Percentiles rank a stretch among this genome's conserved stretches.
These are phyloP conservation scores for Leccinum truebloodii DNA, from an alignment of 768 basidiomycete genomes.

Conservation along the genomic window DNA sequence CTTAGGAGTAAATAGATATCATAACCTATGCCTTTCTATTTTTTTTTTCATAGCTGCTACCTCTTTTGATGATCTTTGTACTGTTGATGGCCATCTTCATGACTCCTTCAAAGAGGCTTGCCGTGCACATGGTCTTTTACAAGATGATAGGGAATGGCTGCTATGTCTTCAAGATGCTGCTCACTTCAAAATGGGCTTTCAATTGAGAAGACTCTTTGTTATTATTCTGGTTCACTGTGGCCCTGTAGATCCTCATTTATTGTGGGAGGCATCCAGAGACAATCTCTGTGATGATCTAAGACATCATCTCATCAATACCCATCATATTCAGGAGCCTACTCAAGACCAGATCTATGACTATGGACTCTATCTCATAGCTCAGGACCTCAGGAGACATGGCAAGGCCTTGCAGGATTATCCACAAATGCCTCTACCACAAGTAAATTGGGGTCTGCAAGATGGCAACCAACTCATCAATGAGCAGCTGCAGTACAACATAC, in stretches of 20 bases:
- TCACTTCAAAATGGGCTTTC: too few relatives aligned
- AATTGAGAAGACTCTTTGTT: background rate
- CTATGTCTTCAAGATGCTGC: too few relatives aligned
- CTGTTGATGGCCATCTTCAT: background rate
- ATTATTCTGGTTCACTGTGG: background rate
- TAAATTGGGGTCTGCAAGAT: background rate
- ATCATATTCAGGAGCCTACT: background rate
- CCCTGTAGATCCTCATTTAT: background rate
- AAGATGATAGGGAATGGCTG: slow-evolving; percentile 27
- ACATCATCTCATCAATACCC: background rate
- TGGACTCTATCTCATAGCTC: background rate
- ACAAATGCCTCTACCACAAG: background rate
- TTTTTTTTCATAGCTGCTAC: background rate
- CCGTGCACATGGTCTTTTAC: slow-evolving; percentile 36
- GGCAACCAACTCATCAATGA: background rate
- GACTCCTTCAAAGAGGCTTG: slow-evolving; percentile 37
- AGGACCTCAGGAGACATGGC: background rate
- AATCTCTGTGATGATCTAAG: background rate
- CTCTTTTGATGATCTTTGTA: background rate
- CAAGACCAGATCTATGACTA: background rate
- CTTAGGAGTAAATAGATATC: background rate
- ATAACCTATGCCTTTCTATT: background rate
- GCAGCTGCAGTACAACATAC: background rate
- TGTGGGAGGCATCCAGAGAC: background rate
- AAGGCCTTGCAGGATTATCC: background rate